phyloP scores from a whole-genome alignment of 2,329 filamentous ascomycete genomes.

The Penicillium sp. region DNA sequence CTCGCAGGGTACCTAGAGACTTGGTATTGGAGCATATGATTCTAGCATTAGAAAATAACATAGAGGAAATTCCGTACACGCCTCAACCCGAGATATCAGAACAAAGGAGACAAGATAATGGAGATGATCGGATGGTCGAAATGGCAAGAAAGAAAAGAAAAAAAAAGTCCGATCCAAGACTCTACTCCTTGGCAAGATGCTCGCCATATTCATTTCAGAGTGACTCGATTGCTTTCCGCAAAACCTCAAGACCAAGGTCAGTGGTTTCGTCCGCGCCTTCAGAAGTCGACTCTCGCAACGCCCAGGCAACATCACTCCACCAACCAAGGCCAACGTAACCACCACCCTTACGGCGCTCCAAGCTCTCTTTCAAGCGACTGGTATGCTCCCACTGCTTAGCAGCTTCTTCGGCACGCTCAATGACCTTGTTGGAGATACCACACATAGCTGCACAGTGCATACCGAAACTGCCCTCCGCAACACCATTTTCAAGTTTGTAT shows the following conservation, averaged over 20 bases:
- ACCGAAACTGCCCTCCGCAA: slow-evolving; percentile 94
- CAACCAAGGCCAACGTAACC: slow-evolving; percentile 82
- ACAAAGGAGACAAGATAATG: slow-evolving; percentile 1
- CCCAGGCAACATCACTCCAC: slow-evolving; percentile 80
- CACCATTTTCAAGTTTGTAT: slow-evolving; percentile 89
- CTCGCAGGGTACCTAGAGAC: no score
- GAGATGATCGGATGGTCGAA: not conserved
- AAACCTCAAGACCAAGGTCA: slow-evolving; percentile 56
- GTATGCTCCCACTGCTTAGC: slow-evolving; percentile 96
- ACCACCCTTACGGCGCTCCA: slow-evolving; percentile 76
- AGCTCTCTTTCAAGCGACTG: slow-evolving; percentile 79
- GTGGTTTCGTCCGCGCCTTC: slow-evolving; percentile 39
- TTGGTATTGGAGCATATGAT: no score
- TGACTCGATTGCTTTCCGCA: slow-evolving; percentile 57
- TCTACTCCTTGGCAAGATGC: not conserved
- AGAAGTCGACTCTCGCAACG: slow-evolving; percentile 59
- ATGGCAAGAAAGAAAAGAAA: not conserved
- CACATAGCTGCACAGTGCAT: slow-evolving; percentile 99
- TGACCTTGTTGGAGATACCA: slow-evolving; percentile 79
- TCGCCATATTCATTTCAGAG: slow-evolving; percentile 39
- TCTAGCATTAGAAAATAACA: not conserved
- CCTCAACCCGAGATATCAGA: slow-evolving; percentile 3
- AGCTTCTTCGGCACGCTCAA: slow-evolving; percentile 83
- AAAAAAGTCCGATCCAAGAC: not conserved
- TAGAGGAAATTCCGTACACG: not conserved